Percentiles rank a stretch among this genome's conserved stretches.
phyloP scores from a whole-genome alignment of 2,329 filamentous ascomycete species.

The Calonectria pteridis region DNA sequence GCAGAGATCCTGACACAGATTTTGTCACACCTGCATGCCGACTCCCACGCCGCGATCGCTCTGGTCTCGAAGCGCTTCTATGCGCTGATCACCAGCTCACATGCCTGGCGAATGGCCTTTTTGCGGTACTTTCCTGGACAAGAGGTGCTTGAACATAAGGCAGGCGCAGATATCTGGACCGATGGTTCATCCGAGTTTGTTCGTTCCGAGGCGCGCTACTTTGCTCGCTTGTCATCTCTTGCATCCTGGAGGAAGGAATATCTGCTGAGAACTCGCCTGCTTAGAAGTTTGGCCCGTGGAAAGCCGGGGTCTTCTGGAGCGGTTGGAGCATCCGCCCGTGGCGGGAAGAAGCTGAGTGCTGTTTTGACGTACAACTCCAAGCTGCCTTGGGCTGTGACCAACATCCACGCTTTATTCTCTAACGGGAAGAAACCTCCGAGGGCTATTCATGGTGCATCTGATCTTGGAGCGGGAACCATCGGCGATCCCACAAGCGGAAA shows the following conservation, averaged over 20 bases:
- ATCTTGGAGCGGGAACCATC: constrained; percentile 80
- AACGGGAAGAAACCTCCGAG: constrained; percentile 79
- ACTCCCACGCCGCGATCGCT: constrained; percentile 84
- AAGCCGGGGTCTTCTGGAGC: constrained; percentile 74
- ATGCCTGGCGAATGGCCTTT: constrained; percentile 95
- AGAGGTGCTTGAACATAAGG: constrained; percentile 52
- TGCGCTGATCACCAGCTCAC: constrained; percentile 86
- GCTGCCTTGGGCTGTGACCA: constrained; percentile 81
- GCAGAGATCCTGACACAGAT: constrained; percentile 93
- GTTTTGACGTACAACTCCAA: constrained; percentile 90
- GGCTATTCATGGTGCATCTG: constrained; percentile 86
- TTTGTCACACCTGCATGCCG: constrained; percentile 88
- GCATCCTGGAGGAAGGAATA: constrained; percentile 99
- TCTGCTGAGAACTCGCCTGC: constrained; percentile 84
- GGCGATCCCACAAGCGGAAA: constrained; percentile 85
- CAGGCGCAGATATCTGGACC: constrained; percentile 55
- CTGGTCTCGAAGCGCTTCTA: constrained; percentile 92
- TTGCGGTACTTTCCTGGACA: constrained; percentile 89
- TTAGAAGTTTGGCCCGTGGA: constrained; percentile 84
- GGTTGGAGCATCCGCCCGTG: constrained; percentile 65
- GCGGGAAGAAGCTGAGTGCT: constrained; percentile 76
- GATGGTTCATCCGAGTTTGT: constrained; percentile 66
- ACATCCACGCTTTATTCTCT: constrained; percentile 82
- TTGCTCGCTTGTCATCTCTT: constrained; percentile 83
- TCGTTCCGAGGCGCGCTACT: constrained; percentile 80